Conservation (phyloP, 176 grass and related monocot species). For the Triticum timopheevii region DNA sequence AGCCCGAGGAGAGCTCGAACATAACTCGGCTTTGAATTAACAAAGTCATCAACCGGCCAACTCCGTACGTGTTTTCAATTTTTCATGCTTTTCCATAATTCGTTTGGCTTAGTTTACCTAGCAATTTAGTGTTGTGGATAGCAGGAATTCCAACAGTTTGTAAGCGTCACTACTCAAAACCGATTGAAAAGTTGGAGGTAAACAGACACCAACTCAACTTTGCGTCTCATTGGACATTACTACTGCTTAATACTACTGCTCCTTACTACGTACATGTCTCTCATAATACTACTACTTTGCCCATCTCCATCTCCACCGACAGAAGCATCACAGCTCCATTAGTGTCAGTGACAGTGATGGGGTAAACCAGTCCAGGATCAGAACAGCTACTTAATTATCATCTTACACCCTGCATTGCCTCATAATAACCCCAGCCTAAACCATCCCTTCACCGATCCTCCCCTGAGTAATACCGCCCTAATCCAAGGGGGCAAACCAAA, state of each 20-base stretch:
- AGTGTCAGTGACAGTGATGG: not conserved
- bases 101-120: no score
- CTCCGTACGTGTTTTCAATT: no score
- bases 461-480: not conserved
- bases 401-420: not conserved
- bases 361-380: not conserved
- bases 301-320: not conserved
- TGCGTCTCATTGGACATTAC: not conserved
- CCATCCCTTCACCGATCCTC: not conserved
- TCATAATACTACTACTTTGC: not conserved
- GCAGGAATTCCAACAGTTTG: no score
- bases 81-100: no score
- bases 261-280: no score
- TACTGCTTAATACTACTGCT: not conserved
- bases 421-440: not conserved
- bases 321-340: not conserved
- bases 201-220: not conserved
- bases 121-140: no score
- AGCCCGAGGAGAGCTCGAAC: no score
- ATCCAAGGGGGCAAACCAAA: slow-evolving; percentile 4
- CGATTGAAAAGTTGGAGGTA: no score
- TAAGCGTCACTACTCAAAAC: no score
- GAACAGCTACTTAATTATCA: not conserved
- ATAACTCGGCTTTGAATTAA: no score
- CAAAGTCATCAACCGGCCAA: no score